These are phyloP conservation scores for Brassica balearica DNA, from an alignment of 441 rosid genomes.

Conservation along the genomic window DNA sequence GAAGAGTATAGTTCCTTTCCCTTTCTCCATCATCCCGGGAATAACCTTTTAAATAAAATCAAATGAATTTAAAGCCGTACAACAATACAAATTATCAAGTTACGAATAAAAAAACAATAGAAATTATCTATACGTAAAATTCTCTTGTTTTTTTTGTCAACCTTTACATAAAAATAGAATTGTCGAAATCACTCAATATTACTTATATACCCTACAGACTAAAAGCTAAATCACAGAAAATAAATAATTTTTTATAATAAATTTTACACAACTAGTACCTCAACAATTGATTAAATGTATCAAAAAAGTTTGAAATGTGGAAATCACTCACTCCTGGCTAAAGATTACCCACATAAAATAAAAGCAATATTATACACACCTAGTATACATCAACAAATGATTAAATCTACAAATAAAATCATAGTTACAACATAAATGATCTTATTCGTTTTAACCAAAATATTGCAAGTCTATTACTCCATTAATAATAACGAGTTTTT, in stretches of 20 bases:
- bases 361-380: background rate
- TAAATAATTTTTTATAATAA: background rate
- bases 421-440: background rate
- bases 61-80: background rate
- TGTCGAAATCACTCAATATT: conserved; percentile 4
- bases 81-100: background rate
- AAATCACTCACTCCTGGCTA: background rate
- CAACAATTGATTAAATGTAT: background rate
- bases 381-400: conserved; percentile 3
- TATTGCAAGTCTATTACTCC: background rate
- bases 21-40: conserved; percentile 91
- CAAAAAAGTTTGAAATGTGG: conserved; percentile 1
- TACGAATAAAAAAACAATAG: background rate
- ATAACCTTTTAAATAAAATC: conserved; percentile 54
- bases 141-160: background rate
- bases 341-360: background rate
- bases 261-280: background rate
- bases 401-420: background rate
- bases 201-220: conserved; percentile 5
- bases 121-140: background rate
- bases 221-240: background rate
- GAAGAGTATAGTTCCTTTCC: conserved; percentile 89
- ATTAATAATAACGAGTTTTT: background rate
- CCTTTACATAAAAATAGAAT: background rate
- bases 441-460: background rate